Base-by-base conservation (phyloP, 768 basidiomycete species). In the Stropharia rugosoannulata region DNA sequence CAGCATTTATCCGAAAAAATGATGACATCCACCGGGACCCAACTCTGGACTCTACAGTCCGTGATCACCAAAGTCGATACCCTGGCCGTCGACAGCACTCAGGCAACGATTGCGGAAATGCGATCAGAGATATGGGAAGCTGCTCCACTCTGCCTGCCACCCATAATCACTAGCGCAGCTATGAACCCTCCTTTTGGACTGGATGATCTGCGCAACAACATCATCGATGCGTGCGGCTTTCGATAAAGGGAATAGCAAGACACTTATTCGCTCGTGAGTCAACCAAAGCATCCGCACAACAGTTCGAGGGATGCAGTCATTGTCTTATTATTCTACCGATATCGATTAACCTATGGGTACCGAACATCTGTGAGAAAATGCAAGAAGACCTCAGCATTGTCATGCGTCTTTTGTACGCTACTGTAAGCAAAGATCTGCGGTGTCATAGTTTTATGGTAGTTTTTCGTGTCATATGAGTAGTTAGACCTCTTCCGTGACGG, bases 51-150 rank as follows among this genome's bases (percentile, higher is more conserved):
- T 0, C 69, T 91, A 1, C 90, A 92, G 62, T 77, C 87, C 1
- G 72, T 92, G 55, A 80, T 91, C 60, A 90, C 90, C 41, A 90
- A 90, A 68, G 78, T 76, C 1, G 89, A 92, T 66, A 70, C 70
- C 4, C 72, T 88, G 4, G 70, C 75, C 2, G 13, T 59, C 11
- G 62, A 68, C 7, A 62, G 74, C 22, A 67, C 79, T 2, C 56
- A 68, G 8, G 55, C 64, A 11, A 69, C 68, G 1, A 66, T 88
- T 29, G 62, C 70, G 25, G 66, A 67, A 41, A 76, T 88, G 51
- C 75, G 71, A 54, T 66, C 73, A 50, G 75, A 80, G 22, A 83
- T 91, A 60, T 81, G 79, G 63, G 72, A 79, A 16, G 70, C 72
- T 0, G 75, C 80, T 6, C 85, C 89, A 5, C 75, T 84, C 3